phyloP scores from a whole-genome alignment of 1,284 basidiomycete genomes.

The Flammula alnicola region DNA sequence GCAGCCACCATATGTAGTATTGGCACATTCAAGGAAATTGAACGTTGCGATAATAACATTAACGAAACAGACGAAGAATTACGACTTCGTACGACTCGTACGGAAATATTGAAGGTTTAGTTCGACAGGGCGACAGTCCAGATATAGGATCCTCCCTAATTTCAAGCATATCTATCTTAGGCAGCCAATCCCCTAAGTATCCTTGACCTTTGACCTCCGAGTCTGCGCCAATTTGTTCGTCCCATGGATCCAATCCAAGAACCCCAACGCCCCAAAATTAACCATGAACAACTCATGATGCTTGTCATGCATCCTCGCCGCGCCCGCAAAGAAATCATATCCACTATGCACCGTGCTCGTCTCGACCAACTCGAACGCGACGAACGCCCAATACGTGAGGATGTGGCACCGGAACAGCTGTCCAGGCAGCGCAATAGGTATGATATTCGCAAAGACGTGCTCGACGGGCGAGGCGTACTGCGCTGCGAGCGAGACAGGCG shows the following conservation, averaged over 20 bases:
- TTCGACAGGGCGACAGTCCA: too few relatives aligned
- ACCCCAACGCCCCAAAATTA: constrained; percentile 10
- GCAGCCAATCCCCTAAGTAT: too few relatives aligned
- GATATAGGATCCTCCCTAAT: too few relatives aligned
- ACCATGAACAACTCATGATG: constrained; percentile 11
- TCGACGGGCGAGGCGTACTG: constrained; percentile 11
- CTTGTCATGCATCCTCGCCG: constrained; percentile 10
- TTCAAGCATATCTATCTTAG: too few relatives aligned
- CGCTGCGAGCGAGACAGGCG: constrained; percentile 11
- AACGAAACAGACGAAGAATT: too few relatives aligned
- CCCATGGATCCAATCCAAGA: constrained; percentile 9
- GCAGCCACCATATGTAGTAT: too few relatives aligned
- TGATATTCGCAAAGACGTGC: constrained; percentile 10
- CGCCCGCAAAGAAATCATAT: constrained; percentile 11
- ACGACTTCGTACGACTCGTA: too few relatives aligned
- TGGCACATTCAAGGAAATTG: too few relatives aligned
- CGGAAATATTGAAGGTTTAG: too few relatives aligned
- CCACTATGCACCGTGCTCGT: constrained; percentile 13
- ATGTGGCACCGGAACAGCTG: constrained; percentile 7
- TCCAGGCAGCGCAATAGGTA: constrained; percentile 7
- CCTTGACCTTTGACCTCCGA: too few relatives aligned
- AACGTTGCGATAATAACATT: too few relatives aligned
- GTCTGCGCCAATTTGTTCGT: too few relatives aligned
- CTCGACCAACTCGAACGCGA: constrained; percentile 8
- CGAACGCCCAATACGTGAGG: constrained; percentile 12